Percentiles rank a stretch among this genome's conserved stretches.
phyloP scores from a whole-genome alignment of 495 filamentous ascomycete genomes.

The Bombardia bombarda region DNA sequence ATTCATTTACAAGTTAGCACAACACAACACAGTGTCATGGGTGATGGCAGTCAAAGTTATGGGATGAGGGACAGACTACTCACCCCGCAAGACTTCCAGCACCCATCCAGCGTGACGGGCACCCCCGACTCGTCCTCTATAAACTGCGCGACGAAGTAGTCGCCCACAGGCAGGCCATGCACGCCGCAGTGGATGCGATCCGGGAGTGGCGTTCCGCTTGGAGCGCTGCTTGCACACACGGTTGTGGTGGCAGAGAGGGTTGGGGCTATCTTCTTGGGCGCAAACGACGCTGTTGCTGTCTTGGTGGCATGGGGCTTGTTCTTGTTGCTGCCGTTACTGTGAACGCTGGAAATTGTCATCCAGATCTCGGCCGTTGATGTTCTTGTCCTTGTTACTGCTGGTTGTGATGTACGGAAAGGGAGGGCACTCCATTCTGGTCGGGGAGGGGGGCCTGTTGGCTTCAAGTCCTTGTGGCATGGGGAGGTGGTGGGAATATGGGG shows the following conservation, averaged over 20 bases:
- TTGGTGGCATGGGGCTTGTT: too few relatives aligned
- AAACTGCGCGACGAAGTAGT: conserved; percentile 13
- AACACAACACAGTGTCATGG: neutral
- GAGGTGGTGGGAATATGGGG: too few relatives aligned
- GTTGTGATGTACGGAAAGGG: too few relatives aligned
- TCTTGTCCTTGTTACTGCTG: too few relatives aligned
- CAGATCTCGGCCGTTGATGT: too few relatives aligned
- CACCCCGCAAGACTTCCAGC: conserved; percentile 21
- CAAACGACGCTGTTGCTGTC: too few relatives aligned
- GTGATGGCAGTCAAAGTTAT: neutral
- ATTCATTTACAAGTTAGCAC: neutral
- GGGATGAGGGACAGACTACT: conserved; percentile 1
- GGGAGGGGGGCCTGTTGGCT: too few relatives aligned
- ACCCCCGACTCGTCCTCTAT: conserved; percentile 6
- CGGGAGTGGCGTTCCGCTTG: conserved; percentile 7
- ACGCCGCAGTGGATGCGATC: conserved; percentile 15
- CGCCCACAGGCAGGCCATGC: conserved; percentile 9
- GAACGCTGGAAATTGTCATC: too few relatives aligned
- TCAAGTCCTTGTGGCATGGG: too few relatives aligned
- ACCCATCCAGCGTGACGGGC: conserved; percentile 11
- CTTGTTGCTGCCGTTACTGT: too few relatives aligned
- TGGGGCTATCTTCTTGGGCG: too few relatives aligned
- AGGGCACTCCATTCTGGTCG: too few relatives aligned
- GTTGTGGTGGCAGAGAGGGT: conserved; percentile 8
- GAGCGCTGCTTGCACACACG: conserved; percentile 3